Base-by-base conservation (phyloP, 2,329 filamentous ascomycete genomes). In the Talaromyces sp. region DNA sequence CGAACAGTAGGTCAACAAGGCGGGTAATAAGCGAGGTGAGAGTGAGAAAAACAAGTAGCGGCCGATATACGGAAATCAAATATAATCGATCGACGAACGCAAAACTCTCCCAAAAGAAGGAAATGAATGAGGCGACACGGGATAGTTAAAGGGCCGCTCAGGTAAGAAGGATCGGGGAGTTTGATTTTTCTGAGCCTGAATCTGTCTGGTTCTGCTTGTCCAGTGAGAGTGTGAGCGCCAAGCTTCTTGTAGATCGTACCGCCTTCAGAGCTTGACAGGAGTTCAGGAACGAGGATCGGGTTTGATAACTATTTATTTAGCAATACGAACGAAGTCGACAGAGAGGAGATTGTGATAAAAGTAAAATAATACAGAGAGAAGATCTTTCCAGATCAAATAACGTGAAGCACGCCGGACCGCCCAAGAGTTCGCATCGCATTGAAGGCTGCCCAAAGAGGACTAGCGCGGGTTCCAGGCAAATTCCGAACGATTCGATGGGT, bases 401-500 rank as follows among this genome's bases (percentile, higher is more conserved):
- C 24, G 9, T 56, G 52, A 56, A 56, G 52, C n/a, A 35, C 22
- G 54, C 60, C 58, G 64, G 68, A 45, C 56, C 43, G 56, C 37
- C 37, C 22, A 22, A 43, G 11, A n/a, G 48, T 19, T 58, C 56
- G 35, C 22, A 33, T 45, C 56, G 19, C 56, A 59, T 59, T 3
- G 37, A 43, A 59, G 19, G 27, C 37, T 1, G 50, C 64, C 64
- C 10, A 57, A 59, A 57, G 35, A 24, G 59, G 64, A 35, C 57
- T 61, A 62, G 64, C 64, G 58, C 37, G 37, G 24, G 27, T 7
- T 27, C 52, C 64, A 58, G 47, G 41, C 58, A 52, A 47, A 43
- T 65, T 65, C 64, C 64, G 59, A 43, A 31, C 43, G 33, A 58
- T 65, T 65, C 64, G 47, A 65, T 59, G 58, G 37, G 64, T 65